A percentile compares a stretch with the other conserved stretches of the same genome.
Evolutionary conservation across 2,329 filamentous ascomycete genomes (phyloP).

Genomic region (Alternaria infectoria): DNA sequence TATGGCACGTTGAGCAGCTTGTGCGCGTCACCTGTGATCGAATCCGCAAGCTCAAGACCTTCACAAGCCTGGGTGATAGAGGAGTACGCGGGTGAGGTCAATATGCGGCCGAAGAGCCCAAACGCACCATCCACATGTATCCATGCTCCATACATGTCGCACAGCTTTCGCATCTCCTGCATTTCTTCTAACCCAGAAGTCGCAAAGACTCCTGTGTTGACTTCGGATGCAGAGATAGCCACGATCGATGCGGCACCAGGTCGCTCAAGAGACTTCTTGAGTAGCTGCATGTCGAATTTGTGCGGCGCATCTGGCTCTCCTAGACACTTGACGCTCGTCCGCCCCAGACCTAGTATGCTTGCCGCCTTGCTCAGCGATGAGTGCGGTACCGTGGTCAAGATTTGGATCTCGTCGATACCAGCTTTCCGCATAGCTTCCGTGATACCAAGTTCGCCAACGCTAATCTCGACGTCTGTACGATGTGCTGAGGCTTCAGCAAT

Average conservation of each 20-base stretch:
- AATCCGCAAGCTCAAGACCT: conserved; percentile 82
- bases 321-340: conserved; percentile 69
- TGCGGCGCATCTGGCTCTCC: conserved; percentile 64
- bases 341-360: conserved; percentile 78
- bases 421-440: conserved; percentile 68
- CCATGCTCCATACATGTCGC: conserved; percentile 79
- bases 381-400: conserved; percentile 82
- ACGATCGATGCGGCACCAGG: conserved; percentile 73
- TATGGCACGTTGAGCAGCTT: conserved; percentile 96
- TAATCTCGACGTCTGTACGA: conserved; percentile 36
- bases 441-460: conserved; percentile 73
- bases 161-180: conserved; percentile 68
- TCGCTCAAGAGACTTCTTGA: conserved; percentile 66
- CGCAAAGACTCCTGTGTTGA: conserved; percentile 87
- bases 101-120: conserved; percentile 76
- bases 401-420: conserved; percentile 71
- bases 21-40: conserved; percentile 84
- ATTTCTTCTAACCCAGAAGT: conserved; percentile 65
- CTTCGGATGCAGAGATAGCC: conserved; percentile 82
- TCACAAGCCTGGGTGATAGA: conserved; percentile 59
- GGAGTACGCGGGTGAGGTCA: conserved; percentile 66
- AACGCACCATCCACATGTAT: conserved; percentile 92
- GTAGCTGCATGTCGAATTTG: conserved; percentile 69
- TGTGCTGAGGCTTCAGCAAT: conserved; percentile 55
- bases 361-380: conserved; percentile 86